Evolutionary conservation across 345 rosid species (phyloP), one percentile per base, ranked within the genome.

Genomic region (Eucalyptus pauciflora): DNA sequence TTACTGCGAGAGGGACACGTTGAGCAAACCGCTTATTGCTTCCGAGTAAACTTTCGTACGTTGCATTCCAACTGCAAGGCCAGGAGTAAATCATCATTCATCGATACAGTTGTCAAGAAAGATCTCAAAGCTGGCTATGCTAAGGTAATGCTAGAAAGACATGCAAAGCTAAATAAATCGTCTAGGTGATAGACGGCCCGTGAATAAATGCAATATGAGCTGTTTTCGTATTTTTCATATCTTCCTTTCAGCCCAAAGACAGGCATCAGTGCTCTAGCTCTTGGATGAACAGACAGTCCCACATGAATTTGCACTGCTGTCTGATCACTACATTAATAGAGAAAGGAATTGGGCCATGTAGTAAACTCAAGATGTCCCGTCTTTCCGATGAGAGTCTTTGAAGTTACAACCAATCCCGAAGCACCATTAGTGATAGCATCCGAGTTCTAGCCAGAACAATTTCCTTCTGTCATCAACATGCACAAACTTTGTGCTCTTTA

Each of bases 11-110:
- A 88, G 98, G 98, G 88, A 96, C 92, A 18, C 95, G 96, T 87
- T 92, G 95, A 33, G 96, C 95, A 90, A 96, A 96, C 17, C 96
- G 94, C 93, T 95, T 96, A 94, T 95, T 96, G 94, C 95, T 96
- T 89, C 98, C 97, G 10, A 96, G 95, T 89, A 96, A 94, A 92
- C 90, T 94, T 86, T 95, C 98, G 86, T 95, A 96, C 7, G 97
- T 88, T 24, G 93, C 93, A 27, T 96, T 93, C 96, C 96, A 96
- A 93, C 98, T 96, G 95, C 96, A 93, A 90, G 93, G 89, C 91
- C 90, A 90, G 88, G 87, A 92, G 69, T 31, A n/a, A 86, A 86
- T 49, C 87, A 49, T 52, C 58, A n/a, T 50, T 49, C 54, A 51
- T 86, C 5, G 13, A 46, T 18, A 29, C 20, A 86, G 62, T 10